A percentile compares a stretch with the other conserved stretches of the same genome.
Evolutionary conservation across 1,139 yeast genomes (phyloP).

Genomic region (Arxiozyma telluris): DNA sequence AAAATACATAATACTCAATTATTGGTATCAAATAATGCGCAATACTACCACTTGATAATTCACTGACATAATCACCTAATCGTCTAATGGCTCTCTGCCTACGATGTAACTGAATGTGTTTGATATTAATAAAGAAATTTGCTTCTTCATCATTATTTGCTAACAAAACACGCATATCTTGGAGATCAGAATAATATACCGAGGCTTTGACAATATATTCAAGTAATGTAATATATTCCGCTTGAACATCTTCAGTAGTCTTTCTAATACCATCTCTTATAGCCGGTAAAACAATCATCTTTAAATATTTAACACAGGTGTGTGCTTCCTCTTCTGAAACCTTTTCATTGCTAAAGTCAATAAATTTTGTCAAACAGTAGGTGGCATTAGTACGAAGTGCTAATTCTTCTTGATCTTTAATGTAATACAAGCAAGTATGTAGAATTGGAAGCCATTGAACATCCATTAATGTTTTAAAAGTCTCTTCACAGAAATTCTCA

Average conservation of each 20-base stretch:
- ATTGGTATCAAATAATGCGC: conserved; percentile 79
- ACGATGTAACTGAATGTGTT: conserved; percentile 78
- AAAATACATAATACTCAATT: conserved; percentile 64
- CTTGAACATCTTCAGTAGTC: conserved; percentile 52
- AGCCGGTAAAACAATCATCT: conserved; percentile 53
- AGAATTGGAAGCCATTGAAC: conserved; percentile 76
- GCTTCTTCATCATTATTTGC: conserved; percentile 72
- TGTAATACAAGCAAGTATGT: conserved; percentile 56
- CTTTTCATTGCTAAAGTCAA: conserved; percentile 46
- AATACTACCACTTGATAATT: conserved; percentile 49
- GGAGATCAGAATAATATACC: conserved; percentile 44
- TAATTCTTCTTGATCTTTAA: conserved; percentile 72
- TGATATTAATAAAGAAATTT: conserved; percentile 70
- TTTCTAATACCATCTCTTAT: conserved; percentile 62
- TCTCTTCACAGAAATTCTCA: conserved; percentile 50
- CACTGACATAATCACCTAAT: conserved; percentile 36
- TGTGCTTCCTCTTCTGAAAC: conserved; percentile 32
- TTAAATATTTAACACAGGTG: conserved; percentile 39
- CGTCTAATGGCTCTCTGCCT: conserved; percentile 75
- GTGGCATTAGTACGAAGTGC: conserved; percentile 76
- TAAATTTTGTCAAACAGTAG: conserved; percentile 52
- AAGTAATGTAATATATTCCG: conserved; percentile 60
- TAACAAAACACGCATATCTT: conserved; percentile 59
- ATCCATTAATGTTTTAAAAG: conserved; percentile 38
- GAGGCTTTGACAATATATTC: conserved; percentile 52